Base-by-base conservation (phyloP, 176 grass and related monocot genomes). In the Bonia amplexicaulis region DNA sequence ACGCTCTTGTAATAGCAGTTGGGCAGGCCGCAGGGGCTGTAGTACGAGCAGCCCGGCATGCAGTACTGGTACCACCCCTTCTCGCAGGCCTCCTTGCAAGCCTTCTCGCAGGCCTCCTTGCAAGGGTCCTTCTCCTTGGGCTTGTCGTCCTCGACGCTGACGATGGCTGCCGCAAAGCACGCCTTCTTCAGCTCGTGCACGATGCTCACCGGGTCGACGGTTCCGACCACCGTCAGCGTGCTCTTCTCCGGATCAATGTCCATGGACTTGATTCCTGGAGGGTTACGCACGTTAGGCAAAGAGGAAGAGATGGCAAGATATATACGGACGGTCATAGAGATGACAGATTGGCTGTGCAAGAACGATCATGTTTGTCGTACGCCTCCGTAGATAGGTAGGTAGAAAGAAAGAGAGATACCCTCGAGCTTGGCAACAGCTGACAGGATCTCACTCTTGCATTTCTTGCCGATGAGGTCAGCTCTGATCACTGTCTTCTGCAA, bases 151-250 rank as follows among this genome's bases (percentile, higher is more conserved):
- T 70, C 78, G 0, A 93, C 87, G 60, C 77, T 90, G 5, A 85
- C 63, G 42, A 97, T 88, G 9, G 5, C 6, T 1, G 87, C 94
- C 0, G 27, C 14, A 8, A 78, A 80, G 66, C 88, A 81, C 55
- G 31, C 58, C 85, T 97, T 90, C 85, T 62, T 88, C 5, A 93
- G 89, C 61, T 7, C 54, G 1, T 39, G 63, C 54, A 85, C 74
- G 2, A 97, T 29, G 73, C 76, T 12, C 37, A 91, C 89, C 4
- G 94, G 91, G 63, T 97, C 94, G 0, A 82, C 89, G 1, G 35
- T 12, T 1, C 94, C 91, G 4, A 90, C 65, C 87, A 97, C 91
- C 35, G 89, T 94, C 83, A 97, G 87, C 16, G 82, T 92, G 82
- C 79, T 59, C 55, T 94, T 97, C 12, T 90, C 94, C 0, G 2